Percentiles rank a stretch among this genome's conserved stretches.
phyloP scores from a whole-genome alignment of 148 eudicot species.

The Salicornia ramosissima region DNA sequence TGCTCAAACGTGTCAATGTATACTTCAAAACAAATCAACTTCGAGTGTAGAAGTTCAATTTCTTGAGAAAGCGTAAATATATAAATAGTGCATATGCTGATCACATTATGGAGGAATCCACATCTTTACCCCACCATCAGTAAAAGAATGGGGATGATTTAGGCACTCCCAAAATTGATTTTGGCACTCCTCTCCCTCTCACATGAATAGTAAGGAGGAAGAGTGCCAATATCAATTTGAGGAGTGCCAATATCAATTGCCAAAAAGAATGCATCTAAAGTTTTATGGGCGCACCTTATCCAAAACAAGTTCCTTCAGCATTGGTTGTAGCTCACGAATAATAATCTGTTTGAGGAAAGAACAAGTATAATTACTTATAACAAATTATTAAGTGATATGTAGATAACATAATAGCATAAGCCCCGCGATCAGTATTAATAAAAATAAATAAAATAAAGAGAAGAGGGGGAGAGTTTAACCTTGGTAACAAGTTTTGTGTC shows the following conservation, averaged over 20 bases:
- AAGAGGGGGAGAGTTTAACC: conserved; percentile 36
- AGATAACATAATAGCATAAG: not conserved
- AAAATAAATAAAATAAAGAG: not conserved
- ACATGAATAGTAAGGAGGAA: too few species aligned
- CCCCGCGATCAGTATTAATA: not conserved
- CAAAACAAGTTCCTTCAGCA: conserved; percentile 59
- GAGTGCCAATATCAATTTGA: too few species aligned
- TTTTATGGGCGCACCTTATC: conserved; percentile 53
- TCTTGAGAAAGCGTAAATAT: not conserved
- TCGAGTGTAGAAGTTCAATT: not conserved
- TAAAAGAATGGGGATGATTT: too few species aligned
- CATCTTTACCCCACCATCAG: too few species aligned
- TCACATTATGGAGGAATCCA: not conserved
- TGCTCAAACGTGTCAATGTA: not conserved
- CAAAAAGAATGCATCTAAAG: not conserved
- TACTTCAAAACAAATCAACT: conserved; percentile 1
- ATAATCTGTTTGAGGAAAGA: conserved; percentile 44
- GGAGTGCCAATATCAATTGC: not conserved
- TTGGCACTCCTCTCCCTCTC: too few species aligned
- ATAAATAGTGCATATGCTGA: not conserved
- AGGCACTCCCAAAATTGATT: too few species aligned
- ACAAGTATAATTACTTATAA: not conserved
- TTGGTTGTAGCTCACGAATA: conserved; percentile 56
- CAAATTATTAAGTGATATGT: not conserved
- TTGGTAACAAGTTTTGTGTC: conserved; percentile 83